phyloP scores from a whole-genome alignment of 164 flowering plant species.

The Nelumbo lutea region DNA sequence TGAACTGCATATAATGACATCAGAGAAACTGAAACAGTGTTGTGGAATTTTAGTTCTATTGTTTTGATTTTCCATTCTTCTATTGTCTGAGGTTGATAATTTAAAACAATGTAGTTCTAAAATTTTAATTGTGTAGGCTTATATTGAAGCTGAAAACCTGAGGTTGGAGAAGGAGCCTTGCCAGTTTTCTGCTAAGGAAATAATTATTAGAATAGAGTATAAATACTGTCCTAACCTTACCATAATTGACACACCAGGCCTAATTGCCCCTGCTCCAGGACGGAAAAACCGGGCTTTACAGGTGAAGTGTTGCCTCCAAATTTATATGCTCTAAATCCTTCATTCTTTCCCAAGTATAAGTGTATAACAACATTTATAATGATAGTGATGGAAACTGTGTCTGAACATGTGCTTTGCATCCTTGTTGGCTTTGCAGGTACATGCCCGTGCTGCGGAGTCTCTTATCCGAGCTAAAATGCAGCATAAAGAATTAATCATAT shows the following conservation, averaged over 20 bases:
- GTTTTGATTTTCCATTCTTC: too few species aligned
- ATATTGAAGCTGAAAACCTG: constrained; percentile 93
- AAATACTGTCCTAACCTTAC: constrained; percentile 93
- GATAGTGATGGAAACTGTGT: too few species aligned
- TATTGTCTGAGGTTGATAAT: neutral
- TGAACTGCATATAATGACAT: too few species aligned
- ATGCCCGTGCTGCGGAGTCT: constrained; percentile 92
- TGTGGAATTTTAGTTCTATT: too few species aligned
- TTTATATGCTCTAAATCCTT: neutral
- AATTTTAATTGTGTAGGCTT: constrained; percentile 44
- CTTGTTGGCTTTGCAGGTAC: constrained; percentile 41
- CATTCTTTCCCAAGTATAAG: neutral
- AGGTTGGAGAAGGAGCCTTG: constrained; percentile 78
- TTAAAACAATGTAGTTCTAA: neutral
- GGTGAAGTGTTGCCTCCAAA: constrained; percentile 28
- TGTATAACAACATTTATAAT: neutral
- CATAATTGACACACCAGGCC: constrained; percentile 95
- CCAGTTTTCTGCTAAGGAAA: constrained; percentile 84
- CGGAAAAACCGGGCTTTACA: constrained; percentile 69
- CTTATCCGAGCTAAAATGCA: constrained; percentile 95
- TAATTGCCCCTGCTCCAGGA: constrained; percentile 96
- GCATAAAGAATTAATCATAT: constrained; percentile 86
- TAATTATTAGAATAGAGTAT: constrained; percentile 70
- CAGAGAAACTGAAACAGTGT: too few species aligned
- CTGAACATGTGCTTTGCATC: constrained; percentile 4